These are phyloP conservation scores for Ceratorhiza oryzae-sativae DNA, from an alignment of 1,284 basidiomycete genomes.

Conservation along the genomic window DNA sequence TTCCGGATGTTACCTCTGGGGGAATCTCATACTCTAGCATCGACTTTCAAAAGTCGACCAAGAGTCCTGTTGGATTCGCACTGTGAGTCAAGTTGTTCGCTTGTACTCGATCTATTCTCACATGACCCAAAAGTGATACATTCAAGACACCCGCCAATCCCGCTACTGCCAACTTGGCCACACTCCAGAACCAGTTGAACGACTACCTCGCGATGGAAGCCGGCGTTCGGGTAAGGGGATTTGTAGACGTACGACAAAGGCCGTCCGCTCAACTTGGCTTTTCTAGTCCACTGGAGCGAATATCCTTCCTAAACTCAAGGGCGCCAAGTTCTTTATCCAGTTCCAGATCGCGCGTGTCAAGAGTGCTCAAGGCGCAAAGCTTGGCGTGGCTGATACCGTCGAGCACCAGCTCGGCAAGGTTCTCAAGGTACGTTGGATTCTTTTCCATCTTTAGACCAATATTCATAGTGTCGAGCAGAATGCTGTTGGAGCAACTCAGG, in stretches of 20 bases:
- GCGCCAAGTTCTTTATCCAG: constrained; percentile 44
- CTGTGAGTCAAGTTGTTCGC: constrained; percentile 20
- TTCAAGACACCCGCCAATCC: constrained; percentile 42
- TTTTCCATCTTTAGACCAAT: neutral
- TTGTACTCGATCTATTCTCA: neutral
- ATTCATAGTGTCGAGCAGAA: constrained; percentile 21
- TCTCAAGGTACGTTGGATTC: constrained; percentile 31
- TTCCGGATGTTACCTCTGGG: constrained; percentile 42
- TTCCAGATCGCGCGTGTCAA: constrained; percentile 44
- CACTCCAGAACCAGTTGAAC: constrained; percentile 43
- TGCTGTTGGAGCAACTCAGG: constrained; percentile 38
- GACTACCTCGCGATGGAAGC: constrained; percentile 43
- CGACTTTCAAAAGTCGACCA: constrained; percentile 41
- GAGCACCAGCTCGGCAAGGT: constrained; percentile 44
- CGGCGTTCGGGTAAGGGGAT: constrained; percentile 41
- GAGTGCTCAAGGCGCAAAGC: constrained; percentile 39
- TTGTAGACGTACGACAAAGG: too few species aligned
- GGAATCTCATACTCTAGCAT: constrained; percentile 41
- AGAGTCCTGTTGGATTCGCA: constrained; percentile 42
- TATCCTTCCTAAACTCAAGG: constrained; percentile 40
- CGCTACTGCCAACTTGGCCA: constrained; percentile 38
- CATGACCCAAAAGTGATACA: constrained; percentile 1
- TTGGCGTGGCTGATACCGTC: constrained; percentile 42
- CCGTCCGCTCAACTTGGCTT: too few species aligned
- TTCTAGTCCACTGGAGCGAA: constrained; percentile 21